phyloP scores from a whole-genome alignment of 169 alveolate genomes.

The Fabrea salina region DNA sequence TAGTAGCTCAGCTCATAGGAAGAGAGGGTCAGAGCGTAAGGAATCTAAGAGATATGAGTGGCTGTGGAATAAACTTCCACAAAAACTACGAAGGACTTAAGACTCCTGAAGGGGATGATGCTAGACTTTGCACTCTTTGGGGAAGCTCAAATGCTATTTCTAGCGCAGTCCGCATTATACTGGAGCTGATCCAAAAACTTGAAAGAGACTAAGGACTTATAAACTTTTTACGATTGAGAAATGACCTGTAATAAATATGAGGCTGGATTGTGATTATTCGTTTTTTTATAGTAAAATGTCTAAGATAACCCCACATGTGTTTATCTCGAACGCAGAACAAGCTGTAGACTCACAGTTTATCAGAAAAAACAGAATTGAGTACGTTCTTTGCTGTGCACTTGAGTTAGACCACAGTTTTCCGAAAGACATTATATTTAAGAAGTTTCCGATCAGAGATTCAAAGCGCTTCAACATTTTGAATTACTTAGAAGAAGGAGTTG shows the following conservation, averaged over 20 bases:
- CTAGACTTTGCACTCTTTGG: conserved; percentile 55
- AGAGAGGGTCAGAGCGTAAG: conserved; percentile 55
- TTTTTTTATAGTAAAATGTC: no score
- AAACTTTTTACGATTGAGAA: no score
- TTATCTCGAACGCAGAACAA: no score
- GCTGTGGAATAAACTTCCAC: conserved; percentile 47
- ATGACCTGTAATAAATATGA: no score
- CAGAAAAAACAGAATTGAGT: neutral
- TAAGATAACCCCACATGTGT: no score
- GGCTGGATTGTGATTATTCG: no score
- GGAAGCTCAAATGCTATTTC: conserved; percentile 47
- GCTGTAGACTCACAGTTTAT: no score
- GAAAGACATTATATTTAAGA: neutral
- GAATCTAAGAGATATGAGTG: conserved; percentile 47
- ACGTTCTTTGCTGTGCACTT: neutral
- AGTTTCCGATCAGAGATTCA: neutral
- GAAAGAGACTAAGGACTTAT: conserved; percentile 42
- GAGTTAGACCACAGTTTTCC: neutral
- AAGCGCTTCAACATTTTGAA: neutral
- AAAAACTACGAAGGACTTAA: conserved; percentile 47
- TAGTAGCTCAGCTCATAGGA: conserved; percentile 58
- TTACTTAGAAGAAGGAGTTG: neutral
- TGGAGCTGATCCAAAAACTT: conserved; percentile 45
- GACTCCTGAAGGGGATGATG: conserved; percentile 50
- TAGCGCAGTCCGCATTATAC: conserved; percentile 50